These are phyloP conservation scores for Sclerotinia nivalis DNA, from an alignment of 2,329 filamentous ascomycete species.

Conservation along the genomic window DNA sequence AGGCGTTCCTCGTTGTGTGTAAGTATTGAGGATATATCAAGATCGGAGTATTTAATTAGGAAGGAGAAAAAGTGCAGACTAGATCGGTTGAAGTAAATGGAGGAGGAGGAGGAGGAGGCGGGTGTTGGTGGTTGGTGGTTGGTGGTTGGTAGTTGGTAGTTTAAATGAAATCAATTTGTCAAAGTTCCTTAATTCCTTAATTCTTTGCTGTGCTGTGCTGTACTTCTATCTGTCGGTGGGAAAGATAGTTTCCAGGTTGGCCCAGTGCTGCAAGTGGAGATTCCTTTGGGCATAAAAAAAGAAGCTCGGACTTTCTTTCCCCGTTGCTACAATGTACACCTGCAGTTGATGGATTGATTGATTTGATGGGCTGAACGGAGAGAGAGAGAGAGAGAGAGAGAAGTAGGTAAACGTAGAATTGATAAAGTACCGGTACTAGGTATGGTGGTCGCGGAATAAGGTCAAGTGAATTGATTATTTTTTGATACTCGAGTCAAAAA, in stretches of 20 bases:
- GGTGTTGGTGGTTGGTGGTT: constrained; percentile 15
- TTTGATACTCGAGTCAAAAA: too few relatives aligned
- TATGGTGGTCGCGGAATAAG: too few relatives aligned
- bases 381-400: too few relatives aligned
- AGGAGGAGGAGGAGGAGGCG: background rate
- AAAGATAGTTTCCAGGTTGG: constrained; percentile 24
- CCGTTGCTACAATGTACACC: constrained; percentile 11
- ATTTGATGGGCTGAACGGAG: too few relatives aligned
- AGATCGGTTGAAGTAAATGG: background rate
- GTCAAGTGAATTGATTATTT: too few relatives aligned
- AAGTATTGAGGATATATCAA: constrained; percentile 11
- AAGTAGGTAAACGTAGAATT: too few relatives aligned
- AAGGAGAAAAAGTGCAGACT: constrained; percentile 1
- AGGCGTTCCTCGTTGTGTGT: constrained; percentile 5
- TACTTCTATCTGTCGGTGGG: constrained; percentile 24
- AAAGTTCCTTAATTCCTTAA: constrained; percentile 23
- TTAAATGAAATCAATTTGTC: constrained; percentile 27
- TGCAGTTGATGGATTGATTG: too few relatives aligned
- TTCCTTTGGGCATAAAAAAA: constrained; percentile 24
- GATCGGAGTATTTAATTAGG: background rate
- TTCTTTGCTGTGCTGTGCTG: constrained; percentile 21
- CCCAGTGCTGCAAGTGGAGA: constrained; percentile 30
- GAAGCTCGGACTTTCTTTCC: constrained; percentile 33
- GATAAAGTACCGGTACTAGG: too few relatives aligned
- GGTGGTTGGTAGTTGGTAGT: background rate